A percentile compares a stretch with the other conserved stretches of the same genome.
Conservation (phyloP, 2,329 filamentous ascomycete genomes). For the Sporothrix brasiliensis region DNA sequence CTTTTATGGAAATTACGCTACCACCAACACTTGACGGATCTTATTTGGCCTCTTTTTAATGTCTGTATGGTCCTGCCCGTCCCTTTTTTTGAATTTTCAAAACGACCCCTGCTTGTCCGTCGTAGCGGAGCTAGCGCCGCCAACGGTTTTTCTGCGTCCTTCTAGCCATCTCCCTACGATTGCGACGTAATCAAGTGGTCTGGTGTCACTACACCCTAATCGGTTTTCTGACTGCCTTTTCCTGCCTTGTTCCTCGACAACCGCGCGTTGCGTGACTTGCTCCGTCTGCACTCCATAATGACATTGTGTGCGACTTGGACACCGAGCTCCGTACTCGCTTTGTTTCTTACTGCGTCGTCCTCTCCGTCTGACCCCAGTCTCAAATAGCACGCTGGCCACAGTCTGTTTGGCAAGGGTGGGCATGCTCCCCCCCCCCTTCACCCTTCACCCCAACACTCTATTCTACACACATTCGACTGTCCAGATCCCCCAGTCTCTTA, state of each 20-base stretch:
- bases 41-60: not conserved
- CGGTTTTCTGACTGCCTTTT: too few species aligned
- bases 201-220: too few species aligned
- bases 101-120: slow-evolving; percentile 15
- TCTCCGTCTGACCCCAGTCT: not conserved
- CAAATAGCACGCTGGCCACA: slow-evolving; percentile 7
- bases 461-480: not conserved
- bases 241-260: not conserved
- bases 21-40: not conserved
- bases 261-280: not conserved
- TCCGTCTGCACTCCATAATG: not conserved
- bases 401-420: not conserved
- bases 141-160: not conserved
- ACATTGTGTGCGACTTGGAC: slow-evolving; percentile 6
- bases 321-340: not conserved
- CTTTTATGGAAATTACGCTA: not conserved
- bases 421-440: not conserved
- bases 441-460: not conserved
- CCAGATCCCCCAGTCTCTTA: not conserved
- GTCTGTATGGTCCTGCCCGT: not conserved
- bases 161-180: not conserved
- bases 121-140: not conserved
- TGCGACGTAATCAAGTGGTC: not conserved
- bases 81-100: not conserved
- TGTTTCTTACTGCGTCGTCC: not conserved